These are phyloP conservation scores for Microdochium paspali DNA, from an alignment of 2,329 filamentous ascomycete species.

Conservation along the genomic window DNA sequence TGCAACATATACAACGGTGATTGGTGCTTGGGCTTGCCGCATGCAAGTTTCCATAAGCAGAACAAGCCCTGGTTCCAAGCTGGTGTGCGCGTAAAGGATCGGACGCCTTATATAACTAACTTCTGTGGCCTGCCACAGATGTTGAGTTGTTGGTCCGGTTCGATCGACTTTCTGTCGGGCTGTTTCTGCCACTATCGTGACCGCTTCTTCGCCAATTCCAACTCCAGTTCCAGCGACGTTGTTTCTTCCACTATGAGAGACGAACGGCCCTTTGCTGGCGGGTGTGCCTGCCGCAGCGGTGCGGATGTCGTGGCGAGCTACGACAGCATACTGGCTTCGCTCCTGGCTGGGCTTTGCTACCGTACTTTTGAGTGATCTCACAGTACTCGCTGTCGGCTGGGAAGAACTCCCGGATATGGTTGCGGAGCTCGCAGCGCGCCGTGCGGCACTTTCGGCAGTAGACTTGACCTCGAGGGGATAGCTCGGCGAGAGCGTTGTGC, in stretches of 20 bases:
- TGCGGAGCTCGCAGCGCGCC: constrained; percentile 52
- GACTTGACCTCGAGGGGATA: constrained; percentile 47
- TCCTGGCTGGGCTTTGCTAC: constrained; percentile 32
- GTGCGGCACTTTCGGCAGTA: constrained; percentile 55
- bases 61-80: no score
- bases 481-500: constrained; percentile 28
- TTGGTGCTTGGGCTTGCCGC: no score
- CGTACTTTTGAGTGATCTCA: constrained; percentile 48
- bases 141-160: background rate
- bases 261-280: constrained; percentile 19
- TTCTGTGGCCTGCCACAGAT: background rate
- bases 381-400: constrained; percentile 49
- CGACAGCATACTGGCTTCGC: constrained; percentile 46
- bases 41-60: no score
- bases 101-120: no score
- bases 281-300: constrained; percentile 47
- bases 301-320: constrained; percentile 48
- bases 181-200: background rate
- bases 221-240: background rate
- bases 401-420: constrained; percentile 53
- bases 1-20: no score
- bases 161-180: background rate
- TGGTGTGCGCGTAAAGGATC: no score
- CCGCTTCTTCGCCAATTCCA: background rate
- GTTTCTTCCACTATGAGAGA: constrained; percentile 6